phyloP scores from a whole-genome alignment of 1,284 basidiomycete species.

The Cerrena zonata region DNA sequence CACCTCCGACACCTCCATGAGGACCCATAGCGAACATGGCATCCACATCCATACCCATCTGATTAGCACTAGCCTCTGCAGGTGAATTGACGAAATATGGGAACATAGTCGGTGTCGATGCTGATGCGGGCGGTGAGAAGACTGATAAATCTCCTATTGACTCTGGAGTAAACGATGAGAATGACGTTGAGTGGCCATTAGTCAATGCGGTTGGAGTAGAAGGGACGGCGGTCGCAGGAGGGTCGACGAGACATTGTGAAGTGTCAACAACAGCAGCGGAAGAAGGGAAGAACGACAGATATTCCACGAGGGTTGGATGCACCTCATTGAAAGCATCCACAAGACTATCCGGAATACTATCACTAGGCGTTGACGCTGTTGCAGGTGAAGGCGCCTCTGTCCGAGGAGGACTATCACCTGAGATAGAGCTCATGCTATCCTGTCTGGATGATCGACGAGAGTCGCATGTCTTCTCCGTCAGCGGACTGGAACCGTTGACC shows the following conservation, averaged over 20 bases:
- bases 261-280: slow-evolving; percentile 23
- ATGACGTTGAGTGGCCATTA: slow-evolving; percentile 2
- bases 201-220: neutral
- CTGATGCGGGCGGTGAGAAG: neutral
- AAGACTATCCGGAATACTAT: slow-evolving; percentile 13
- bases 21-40: neutral
- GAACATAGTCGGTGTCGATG: neutral
- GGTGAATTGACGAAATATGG: neutral
- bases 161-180: neutral
- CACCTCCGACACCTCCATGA: neutral
- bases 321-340: slow-evolving; percentile 40
- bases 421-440: neutral
- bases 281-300: slow-evolving; percentile 36
- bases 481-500: neutral
- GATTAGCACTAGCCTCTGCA: neutral
- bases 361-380: slow-evolving; percentile 21
- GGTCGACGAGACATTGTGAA: slow-evolving; percentile 13
- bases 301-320: slow-evolving; percentile 51
- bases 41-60: neutral
- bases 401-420: neutral
- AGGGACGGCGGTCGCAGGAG: neutral
- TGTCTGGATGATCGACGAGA: neutral
- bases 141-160: too few species aligned
- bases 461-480: neutral
- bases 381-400: slow-evolving; percentile 10